phyloP scores from a whole-genome alignment of 805 yeast genomes.

The Starmerella floricola region DNA sequence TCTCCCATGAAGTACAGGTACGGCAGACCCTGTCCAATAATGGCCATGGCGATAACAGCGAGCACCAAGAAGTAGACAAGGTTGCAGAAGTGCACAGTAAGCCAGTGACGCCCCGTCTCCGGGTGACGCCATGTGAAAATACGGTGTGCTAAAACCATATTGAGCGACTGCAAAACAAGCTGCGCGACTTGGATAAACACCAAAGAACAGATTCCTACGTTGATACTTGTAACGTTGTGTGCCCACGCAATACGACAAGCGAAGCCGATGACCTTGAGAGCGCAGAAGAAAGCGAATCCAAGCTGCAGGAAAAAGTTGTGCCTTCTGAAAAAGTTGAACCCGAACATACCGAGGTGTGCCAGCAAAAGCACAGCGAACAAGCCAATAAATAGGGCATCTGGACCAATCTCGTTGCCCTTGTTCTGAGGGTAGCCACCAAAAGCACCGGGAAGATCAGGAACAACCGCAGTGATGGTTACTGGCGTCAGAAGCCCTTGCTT shows the following conservation, averaged over 20 bases:
- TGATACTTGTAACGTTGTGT: slow-evolving; percentile 35
- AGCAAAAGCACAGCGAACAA: slow-evolving; percentile 39
- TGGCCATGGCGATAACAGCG: slow-evolving; percentile 54
- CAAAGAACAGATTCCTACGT: slow-evolving; percentile 44
- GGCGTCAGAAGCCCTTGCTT: slow-evolving; percentile 14
- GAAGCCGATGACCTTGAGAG: slow-evolving; percentile 47
- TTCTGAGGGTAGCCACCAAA: slow-evolving; percentile 45
- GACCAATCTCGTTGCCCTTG: slow-evolving; percentile 41
- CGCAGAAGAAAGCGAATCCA: slow-evolving; percentile 43
- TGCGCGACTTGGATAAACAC: slow-evolving; percentile 48
- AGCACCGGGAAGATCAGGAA: slow-evolving; percentile 27
- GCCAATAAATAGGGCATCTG: slow-evolving; percentile 46
- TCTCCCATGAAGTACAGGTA: slow-evolving; percentile 43
- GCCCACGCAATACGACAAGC: slow-evolving; percentile 50
- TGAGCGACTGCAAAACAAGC: slow-evolving; percentile 46
- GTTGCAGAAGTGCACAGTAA: slow-evolving; percentile 43
- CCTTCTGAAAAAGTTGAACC: slow-evolving; percentile 39
- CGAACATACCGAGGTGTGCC: slow-evolving; percentile 38
- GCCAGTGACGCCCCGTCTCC: slow-evolving; percentile 43
- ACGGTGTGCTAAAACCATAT: slow-evolving; percentile 57
- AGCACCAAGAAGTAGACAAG: slow-evolving; percentile 41
- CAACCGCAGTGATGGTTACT: slow-evolving; percentile 16
- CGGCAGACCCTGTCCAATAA: slow-evolving; percentile 51
- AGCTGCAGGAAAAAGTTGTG: slow-evolving; percentile 49
- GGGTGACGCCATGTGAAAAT: slow-evolving; percentile 71